Evolutionary conservation across 2,329 filamentous ascomycete genomes (phyloP).

Genomic region (Tympanopsis confertula): DNA sequence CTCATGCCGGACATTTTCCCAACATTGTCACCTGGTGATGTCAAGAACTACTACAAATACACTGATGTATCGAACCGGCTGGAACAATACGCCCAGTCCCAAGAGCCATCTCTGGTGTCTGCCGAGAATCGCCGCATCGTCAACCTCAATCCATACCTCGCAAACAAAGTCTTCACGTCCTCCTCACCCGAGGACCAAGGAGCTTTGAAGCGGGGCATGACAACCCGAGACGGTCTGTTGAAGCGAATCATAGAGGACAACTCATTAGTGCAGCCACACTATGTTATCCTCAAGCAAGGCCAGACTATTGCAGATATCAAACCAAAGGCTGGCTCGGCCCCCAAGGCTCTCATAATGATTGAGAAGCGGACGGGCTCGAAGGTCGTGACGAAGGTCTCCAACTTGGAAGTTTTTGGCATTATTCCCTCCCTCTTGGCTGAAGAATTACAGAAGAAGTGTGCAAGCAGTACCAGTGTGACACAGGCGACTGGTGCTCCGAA

Average conservation of each 20-base stretch:
- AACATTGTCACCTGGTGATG: conserved; percentile 17
- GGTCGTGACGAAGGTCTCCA: conserved; percentile 49
- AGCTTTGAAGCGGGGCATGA: conserved; percentile 20
- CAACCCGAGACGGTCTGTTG: conserved; percentile 9
- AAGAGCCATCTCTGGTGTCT: conserved; percentile 37
- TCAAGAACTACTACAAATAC: conserved; percentile 43
- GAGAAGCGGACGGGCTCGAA: conserved; percentile 58
- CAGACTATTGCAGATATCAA: conserved; percentile 27
- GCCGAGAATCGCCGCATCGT: conserved; percentile 48
- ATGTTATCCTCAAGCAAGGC: conserved; percentile 2
- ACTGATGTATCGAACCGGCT: conserved; percentile 44
- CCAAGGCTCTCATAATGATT: conserved; percentile 45
- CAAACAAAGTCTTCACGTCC: conserved; percentile 47
- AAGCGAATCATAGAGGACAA: conserved; percentile 5
- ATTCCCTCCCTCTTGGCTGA: conserved; percentile 48
- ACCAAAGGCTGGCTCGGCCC: conserved; percentile 45
- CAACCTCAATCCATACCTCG: conserved; percentile 48
- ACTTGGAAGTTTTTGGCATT: conserved; percentile 50
- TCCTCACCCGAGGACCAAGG: conserved; percentile 34
- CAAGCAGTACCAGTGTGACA: conserved; percentile 54
- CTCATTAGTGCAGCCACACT: conserved; percentile 10
- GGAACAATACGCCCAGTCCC: conserved; percentile 44
- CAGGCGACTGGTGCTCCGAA: conserved; percentile 48
- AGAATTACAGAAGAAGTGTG: conserved; percentile 56
- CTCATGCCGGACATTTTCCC: conserved; percentile 28